Conservation (phyloP, 2,329 filamentous ascomycete species). For the Penicillium sp. region DNA sequence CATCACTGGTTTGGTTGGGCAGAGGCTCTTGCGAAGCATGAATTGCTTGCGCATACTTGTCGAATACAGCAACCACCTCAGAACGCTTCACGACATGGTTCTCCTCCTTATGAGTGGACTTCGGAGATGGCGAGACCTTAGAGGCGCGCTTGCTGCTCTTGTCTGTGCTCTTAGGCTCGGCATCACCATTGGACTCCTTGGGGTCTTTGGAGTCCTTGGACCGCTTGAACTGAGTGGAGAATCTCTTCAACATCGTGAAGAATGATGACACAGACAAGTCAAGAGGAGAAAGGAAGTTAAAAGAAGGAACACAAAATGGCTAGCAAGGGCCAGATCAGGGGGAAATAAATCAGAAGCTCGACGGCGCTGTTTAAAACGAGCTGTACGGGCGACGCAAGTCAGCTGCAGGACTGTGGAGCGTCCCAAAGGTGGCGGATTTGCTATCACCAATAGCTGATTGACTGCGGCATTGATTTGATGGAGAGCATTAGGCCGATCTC, state of each 20-base stretch:
- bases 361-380: conserved; percentile 17
- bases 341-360: conserved; percentile 12
- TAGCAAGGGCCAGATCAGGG: conserved; percentile 10
- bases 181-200: conserved; percentile 29
- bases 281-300: conserved; percentile 2
- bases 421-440: conserved; percentile 18
- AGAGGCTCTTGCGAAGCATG: conserved; percentile 53
- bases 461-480: conserved; percentile 15
- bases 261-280: conserved; percentile 4
- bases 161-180: conserved; percentile 24
- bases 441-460: conserved; percentile 24
- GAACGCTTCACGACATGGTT: conserved; percentile 28
- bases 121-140: conserved; percentile 22
- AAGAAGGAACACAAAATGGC: not conserved
- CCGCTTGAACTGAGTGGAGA: conserved; percentile 36
- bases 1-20: conserved; percentile 55
- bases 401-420: conserved; percentile 21
- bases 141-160: conserved; percentile 27
- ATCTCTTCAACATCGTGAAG: conserved; percentile 34
- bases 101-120: conserved; percentile 23
- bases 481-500: conserved; percentile 15
- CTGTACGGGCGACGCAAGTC: conserved; percentile 15
- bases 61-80: conserved; percentile 36
- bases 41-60: conserved; percentile 41
- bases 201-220: conserved; percentile 20